These are phyloP conservation scores for Pezicula radicicola DNA, from an alignment of 2,329 filamentous ascomycete genomes.

Conservation along the genomic window DNA sequence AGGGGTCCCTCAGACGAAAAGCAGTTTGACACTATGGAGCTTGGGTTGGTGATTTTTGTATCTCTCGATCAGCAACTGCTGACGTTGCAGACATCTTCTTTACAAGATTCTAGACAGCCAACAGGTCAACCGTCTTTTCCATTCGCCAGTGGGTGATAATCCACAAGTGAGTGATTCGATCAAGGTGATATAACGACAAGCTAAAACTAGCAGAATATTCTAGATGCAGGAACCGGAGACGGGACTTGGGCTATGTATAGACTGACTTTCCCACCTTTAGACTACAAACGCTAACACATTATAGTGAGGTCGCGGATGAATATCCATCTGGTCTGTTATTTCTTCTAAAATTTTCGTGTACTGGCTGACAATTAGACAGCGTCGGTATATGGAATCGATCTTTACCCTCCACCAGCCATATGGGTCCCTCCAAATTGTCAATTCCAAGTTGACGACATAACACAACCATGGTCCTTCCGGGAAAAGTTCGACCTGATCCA, in stretches of 20 bases:
- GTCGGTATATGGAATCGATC: constrained; percentile 20
- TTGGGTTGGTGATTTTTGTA: constrained; percentile 3
- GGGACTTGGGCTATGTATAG: constrained; percentile 20
- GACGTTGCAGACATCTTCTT: constrained; percentile 8
- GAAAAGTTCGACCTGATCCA: constrained; percentile 44
- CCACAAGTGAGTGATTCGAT: not conserved
- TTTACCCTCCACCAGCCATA: constrained; percentile 13
- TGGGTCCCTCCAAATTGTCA: constrained; percentile 23
- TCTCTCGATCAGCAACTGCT: not conserved
- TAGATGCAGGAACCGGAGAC: constrained; percentile 22
- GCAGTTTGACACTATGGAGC: constrained; percentile 23
- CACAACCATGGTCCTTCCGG: constrained; percentile 41
- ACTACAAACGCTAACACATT: too few species aligned
- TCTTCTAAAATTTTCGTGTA: too few species aligned
- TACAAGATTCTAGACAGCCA: constrained; percentile 16
- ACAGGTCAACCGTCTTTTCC: constrained; percentile 14
- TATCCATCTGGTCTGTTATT: too few species aligned
- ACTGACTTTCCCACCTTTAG: too few species aligned
- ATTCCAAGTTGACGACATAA: constrained; percentile 20
- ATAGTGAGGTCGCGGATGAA: too few species aligned
- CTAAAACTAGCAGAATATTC: constrained; percentile 2
- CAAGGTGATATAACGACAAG: too few species aligned
- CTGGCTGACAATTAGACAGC: constrained; percentile 9
- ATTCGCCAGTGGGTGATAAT: constrained; percentile 9
- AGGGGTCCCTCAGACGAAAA: constrained; percentile 13